phyloP scores from a whole-genome alignment of 2,329 filamentous ascomycete species.

The Ophiostoma montium region DNA sequence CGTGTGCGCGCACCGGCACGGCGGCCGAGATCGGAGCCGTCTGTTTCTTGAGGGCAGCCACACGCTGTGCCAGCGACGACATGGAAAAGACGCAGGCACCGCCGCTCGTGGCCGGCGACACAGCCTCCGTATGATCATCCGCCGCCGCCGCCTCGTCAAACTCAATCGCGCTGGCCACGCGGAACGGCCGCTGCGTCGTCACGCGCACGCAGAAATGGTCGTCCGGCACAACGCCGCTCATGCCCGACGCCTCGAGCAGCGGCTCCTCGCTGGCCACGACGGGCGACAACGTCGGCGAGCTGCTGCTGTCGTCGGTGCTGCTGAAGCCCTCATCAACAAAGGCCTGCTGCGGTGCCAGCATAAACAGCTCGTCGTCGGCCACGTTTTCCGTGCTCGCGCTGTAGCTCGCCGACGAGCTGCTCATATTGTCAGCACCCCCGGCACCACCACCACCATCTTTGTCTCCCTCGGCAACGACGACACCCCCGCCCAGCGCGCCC shows the following conservation, averaged over 20 bases:
- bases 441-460: too few relatives aligned
- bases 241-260: slow-evolving; percentile 41
- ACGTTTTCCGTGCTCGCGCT: not conserved
- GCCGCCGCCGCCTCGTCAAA: not conserved
- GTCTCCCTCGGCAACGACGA: not conserved
- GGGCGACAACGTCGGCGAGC: not conserved
- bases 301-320: not conserved
- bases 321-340: not conserved
- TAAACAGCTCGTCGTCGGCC: slow-evolving; percentile 15
- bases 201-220: slow-evolving; percentile 49
- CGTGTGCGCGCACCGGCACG: too few relatives aligned
- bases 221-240: slow-evolving; percentile 46
- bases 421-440: not conserved
- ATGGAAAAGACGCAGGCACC: slow-evolving; percentile 16
- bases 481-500: slow-evolving; percentile 5
- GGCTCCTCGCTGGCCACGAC: slow-evolving; percentile 12
- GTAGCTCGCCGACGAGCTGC: slow-evolving; percentile 4
- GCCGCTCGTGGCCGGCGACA: not conserved
- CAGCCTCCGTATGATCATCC: slow-evolving; percentile 4
- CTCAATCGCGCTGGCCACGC: not conserved
- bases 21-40: slow-evolving; percentile 6
- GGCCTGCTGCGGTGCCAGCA: slow-evolving; percentile 3
- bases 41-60: slow-evolving; percentile 20
- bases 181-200: slow-evolving; percentile 28
- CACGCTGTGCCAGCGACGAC: slow-evolving; percentile 26